Evolutionary conservation across 148 eudicot species (phyloP).

Genomic region (Cornus controversa): DNA sequence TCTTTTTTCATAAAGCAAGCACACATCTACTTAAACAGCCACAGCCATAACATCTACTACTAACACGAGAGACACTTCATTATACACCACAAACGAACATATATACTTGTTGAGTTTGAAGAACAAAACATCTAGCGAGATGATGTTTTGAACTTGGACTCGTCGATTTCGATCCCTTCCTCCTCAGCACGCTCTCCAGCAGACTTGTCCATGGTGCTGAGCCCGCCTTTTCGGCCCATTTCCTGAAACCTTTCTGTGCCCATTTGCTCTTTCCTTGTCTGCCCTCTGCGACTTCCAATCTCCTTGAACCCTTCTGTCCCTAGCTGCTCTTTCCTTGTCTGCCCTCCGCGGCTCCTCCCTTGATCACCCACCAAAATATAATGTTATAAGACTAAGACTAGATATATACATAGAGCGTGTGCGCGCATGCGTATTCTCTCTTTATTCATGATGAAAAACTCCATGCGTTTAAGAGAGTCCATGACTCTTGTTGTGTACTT

Average conservation of each 20-base stretch:
- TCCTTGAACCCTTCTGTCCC: slow-evolving; percentile 29
- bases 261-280: slow-evolving; percentile 25
- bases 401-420: too few species aligned
- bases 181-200: slow-evolving; percentile 27
- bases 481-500: too few species aligned
- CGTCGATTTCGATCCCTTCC: slow-evolving; percentile 30
- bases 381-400: too few species aligned
- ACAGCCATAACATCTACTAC: neutral
- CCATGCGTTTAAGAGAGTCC: too few species aligned
- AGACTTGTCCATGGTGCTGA: slow-evolving; percentile 31
- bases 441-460: too few species aligned
- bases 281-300: slow-evolving; percentile 23
- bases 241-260: slow-evolving; percentile 28
- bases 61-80: neutral
- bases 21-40: too few species aligned
- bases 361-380: too few species aligned
- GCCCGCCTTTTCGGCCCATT: slow-evolving; percentile 28
- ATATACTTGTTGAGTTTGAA: too few species aligned
- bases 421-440: too few species aligned
- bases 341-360: slow-evolving; percentile 63
- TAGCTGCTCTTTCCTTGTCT: slow-evolving; percentile 39
- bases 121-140: neutral
- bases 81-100: too few species aligned
- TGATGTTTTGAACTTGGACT: slow-evolving; percentile 24
- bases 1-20: too few species aligned